phyloP scores from a whole-genome alignment of 345 rosid species.

The Cardamine resedifolia region DNA sequence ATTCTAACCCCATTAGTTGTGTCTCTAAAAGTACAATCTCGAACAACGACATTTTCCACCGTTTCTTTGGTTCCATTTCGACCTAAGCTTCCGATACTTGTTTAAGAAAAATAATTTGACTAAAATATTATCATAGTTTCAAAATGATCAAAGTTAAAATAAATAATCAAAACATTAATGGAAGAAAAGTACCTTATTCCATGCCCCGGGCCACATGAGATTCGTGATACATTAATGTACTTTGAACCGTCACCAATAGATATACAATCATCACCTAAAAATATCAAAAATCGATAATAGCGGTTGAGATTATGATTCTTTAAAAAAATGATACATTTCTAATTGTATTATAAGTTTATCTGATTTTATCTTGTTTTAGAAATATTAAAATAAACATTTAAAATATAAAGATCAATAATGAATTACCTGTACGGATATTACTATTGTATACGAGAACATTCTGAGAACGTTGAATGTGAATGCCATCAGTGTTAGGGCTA shows the following conservation, averaged over 20 bases:
- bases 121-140: background rate
- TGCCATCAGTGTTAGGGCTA: slow-evolving; percentile 65
- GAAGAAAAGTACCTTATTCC: slow-evolving; percentile 47
- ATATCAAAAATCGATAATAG: background rate
- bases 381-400: too few species aligned
- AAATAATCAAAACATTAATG: background rate
- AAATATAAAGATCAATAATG: background rate
- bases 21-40: slow-evolving; percentile 26
- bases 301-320: background rate
- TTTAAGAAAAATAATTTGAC: background rate
- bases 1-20: slow-evolving; percentile 54
- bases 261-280: slow-evolving; percentile 54
- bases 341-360: too few species aligned
- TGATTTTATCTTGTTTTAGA: too few species aligned
- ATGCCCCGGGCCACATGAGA: slow-evolving; percentile 59
- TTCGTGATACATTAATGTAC: slow-evolving; percentile 33
- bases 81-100: slow-evolving; percentile 58
- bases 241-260: slow-evolving; percentile 51
- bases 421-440: slow-evolving; percentile 43
- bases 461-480: slow-evolving; percentile 45
- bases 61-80: slow-evolving; percentile 30
- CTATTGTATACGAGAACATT: slow-evolving; percentile 26
- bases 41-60: slow-evolving; percentile 42
- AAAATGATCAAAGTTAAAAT: too few species aligned
- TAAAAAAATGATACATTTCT: too few species aligned